Conservation (phyloP, 768 basidiomycete genomes). For the Lenzites betulinus region DNA sequence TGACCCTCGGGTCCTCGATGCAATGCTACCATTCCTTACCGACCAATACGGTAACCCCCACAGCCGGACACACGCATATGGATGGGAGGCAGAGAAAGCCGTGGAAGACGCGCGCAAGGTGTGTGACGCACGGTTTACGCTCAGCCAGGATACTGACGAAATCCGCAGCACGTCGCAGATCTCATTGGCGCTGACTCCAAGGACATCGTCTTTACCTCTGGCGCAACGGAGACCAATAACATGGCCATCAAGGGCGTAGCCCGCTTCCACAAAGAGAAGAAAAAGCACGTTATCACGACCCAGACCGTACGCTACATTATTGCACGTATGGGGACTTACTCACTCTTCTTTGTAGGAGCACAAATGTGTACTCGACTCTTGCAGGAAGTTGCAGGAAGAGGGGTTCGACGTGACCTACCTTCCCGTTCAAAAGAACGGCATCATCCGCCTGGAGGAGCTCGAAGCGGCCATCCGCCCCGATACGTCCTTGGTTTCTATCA, state of each 20-base stretch:
- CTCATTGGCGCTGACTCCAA: conserved; percentile 93
- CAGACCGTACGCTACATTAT: conserved; percentile 69
- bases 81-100: conserved; percentile 97
- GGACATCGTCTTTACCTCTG: conserved; percentile 96
- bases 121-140: conserved; percentile 4
- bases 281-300: conserved; percentile 90
- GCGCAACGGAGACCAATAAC: conserved; percentile 97
- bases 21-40: conserved; percentile 94
- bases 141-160: neutral
- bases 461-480: conserved; percentile 90
- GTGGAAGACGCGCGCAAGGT: conserved; percentile 92
- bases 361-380: conserved; percentile 98
- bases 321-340: neutral
- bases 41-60: conserved; percentile 98
- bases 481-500: conserved; percentile 93
- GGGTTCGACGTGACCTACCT: conserved; percentile 98
- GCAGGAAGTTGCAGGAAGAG: conserved; percentile 92
- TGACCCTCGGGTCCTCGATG: conserved; percentile 94
- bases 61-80: conserved; percentile 97
- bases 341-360: conserved; percentile 67
- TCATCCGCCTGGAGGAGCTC: conserved; percentile 76
- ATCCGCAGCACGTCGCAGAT: conserved; percentile 77
- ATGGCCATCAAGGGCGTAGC: conserved; percentile 97
- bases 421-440: conserved; percentile 86
- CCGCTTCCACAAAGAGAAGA: conserved; percentile 91